A percentile compares a stretch with the other conserved stretches of the same genome.
Evolutionary conservation across 352 stramenopile genomes (phyloP).

Genomic region (Elongisporangium senticosum): DNA sequence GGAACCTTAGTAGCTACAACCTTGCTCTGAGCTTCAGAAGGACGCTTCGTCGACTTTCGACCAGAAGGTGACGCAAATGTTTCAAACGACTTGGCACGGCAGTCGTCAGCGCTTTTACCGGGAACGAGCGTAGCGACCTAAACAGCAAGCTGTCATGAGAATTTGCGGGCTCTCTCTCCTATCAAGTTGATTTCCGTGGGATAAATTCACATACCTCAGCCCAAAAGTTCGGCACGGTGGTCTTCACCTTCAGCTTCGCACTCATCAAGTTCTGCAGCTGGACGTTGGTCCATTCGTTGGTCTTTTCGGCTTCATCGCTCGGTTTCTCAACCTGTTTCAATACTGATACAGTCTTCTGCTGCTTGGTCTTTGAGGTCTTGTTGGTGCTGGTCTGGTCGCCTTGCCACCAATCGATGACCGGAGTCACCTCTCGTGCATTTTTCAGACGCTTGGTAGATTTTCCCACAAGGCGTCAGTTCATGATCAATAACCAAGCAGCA

Average conservation of each 20-base stretch:
- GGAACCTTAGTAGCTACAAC: constrained; percentile 5
- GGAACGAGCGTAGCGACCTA: constrained; percentile 31
- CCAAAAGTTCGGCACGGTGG: constrained; percentile 65
- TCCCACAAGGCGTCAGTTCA: background rate
- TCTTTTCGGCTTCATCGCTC: constrained; percentile 4
- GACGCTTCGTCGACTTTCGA: constrained; percentile 23
- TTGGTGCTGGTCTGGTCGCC: constrained; percentile 18
- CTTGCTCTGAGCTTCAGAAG: background rate
- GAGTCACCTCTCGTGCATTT: constrained; percentile 5
- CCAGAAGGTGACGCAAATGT: constrained; percentile 32
- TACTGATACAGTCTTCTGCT: background rate
- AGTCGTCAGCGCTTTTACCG: constrained; percentile 57
- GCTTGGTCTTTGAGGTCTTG: background rate
- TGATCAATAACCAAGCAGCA: background rate
- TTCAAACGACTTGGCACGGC: constrained; percentile 54
- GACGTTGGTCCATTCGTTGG: constrained; percentile 36
- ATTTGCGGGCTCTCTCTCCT: background rate
- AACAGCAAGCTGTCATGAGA: background rate
- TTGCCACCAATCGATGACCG: constrained; percentile 49
- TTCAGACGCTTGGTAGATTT: background rate
- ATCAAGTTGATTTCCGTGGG: background rate
- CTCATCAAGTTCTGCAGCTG: constrained; percentile 46
- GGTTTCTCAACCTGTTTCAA: background rate
- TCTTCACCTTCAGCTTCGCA: constrained; percentile 58
- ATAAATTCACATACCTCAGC: constrained; percentile 21